phyloP scores from a whole-genome alignment of 2,329 filamentous ascomycete species.

The Blastomyces gilchristii region DNA sequence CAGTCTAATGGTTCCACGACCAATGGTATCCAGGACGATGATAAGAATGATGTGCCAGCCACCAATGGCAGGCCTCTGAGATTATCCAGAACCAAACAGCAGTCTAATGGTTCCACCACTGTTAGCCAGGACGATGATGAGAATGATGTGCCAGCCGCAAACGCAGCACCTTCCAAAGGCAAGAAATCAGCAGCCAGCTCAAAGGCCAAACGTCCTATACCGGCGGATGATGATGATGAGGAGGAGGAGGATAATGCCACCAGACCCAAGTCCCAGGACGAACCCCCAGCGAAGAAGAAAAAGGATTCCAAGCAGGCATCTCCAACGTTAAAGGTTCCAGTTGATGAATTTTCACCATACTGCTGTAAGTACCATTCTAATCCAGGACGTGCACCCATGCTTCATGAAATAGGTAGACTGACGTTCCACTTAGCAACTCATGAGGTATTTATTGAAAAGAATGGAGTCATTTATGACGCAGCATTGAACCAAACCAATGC shows the following conservation, averaged over 20 bases:
- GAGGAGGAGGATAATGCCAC: constrained; percentile 15
- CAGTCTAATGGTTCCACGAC: background rate
- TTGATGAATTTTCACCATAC: constrained; percentile 38
- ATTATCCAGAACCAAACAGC: constrained; percentile 4
- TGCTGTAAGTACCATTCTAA: constrained; percentile 14
- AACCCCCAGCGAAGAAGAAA: constrained; percentile 26
- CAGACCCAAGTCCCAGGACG: constrained; percentile 19
- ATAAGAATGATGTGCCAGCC: background rate
- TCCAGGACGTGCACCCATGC: background rate
- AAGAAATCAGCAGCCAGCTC: constrained; percentile 17
- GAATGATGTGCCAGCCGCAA: constrained; percentile 14
- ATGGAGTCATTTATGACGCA: constrained; percentile 64
- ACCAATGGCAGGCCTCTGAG: background rate
- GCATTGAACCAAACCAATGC: constrained; percentile 70
- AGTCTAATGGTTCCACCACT: background rate
- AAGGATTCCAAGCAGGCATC: constrained; percentile 31
- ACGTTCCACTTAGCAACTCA: constrained; percentile 12
- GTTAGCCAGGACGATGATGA: background rate
- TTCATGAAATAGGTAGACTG: background rate
- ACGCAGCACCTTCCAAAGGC: constrained; percentile 25
- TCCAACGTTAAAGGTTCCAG: constrained; percentile 33
- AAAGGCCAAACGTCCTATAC: constrained; percentile 22
- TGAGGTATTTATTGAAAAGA: constrained; percentile 55
- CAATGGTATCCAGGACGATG: no score
- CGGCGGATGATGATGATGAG: constrained; percentile 13